A percentile compares a stretch with the other conserved stretches of the same genome.
These are phyloP conservation scores for Lachancea meyersii DNA, from an alignment of 805 yeast genomes.

Conservation along the genomic window DNA sequence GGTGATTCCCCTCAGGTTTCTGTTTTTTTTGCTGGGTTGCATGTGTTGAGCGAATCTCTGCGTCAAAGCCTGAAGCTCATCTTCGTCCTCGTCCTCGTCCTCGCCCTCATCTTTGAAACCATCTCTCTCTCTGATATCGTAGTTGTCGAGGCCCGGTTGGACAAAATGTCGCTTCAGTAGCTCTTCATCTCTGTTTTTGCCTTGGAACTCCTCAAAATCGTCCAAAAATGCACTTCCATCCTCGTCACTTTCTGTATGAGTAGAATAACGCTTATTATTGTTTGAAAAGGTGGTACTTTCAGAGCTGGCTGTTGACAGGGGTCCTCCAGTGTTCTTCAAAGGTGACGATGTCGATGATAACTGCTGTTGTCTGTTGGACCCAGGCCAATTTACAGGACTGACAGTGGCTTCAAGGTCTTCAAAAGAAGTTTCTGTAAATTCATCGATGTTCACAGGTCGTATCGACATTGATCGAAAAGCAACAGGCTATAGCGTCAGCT, in stretches of 20 bases:
- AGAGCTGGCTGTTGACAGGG: slow-evolving; percentile 27
- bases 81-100: not conserved
- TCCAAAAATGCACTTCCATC: slow-evolving; percentile 23
- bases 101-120: not conserved
- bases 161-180: slow-evolving; percentile 20
- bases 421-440: slow-evolving; percentile 28
- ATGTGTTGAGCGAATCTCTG: slow-evolving; percentile 13
- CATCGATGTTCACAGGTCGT: slow-evolving; percentile 17
- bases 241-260: slow-evolving; percentile 18
- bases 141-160: not conserved
- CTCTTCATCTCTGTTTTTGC: slow-evolving; percentile 24
- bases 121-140: not conserved
- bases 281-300: slow-evolving; percentile 28
- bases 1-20: not conserved
- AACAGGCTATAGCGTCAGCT: not conserved
- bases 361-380: slow-evolving; percentile 4
- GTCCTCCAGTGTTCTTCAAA: slow-evolving; percentile 12
- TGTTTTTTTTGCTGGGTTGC: not conserved
- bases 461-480: slow-evolving; percentile 15
- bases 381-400: slow-evolving; percentile 9
- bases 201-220: slow-evolving; percentile 28
- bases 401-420: slow-evolving; percentile 30
- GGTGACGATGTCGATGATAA: slow-evolving; percentile 11
- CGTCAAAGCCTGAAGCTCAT: slow-evolving; percentile 13
- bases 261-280: slow-evolving; percentile 12